Base-by-base conservation (phyloP, 768 basidiomycete genomes). In the Calocera cornea region DNA sequence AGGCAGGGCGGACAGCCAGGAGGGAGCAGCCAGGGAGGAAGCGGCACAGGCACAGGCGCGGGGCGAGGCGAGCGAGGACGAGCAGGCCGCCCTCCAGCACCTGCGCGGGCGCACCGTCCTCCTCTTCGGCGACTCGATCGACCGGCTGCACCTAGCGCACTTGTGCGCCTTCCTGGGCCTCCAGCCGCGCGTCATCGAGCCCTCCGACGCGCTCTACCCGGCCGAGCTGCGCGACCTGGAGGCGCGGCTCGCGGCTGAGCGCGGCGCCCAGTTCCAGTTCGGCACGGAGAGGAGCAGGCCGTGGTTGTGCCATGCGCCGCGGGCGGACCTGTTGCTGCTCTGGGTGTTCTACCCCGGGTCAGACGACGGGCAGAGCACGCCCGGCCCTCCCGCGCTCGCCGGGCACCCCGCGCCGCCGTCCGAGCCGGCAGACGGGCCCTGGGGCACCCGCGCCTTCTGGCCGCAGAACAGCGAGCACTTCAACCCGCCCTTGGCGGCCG, bases 281-380 rank as follows among this genome's bases (percentile, higher is more conserved):
- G 63, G 47, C 17, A 41, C n/a, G n/a, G n/a, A n/a, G n/a, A n/a
- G 64, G 2, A 60, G 64, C 41, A 22, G 69, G 1, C 60, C 63
- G 14, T 69, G 66, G 66, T 33, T 64, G 2, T 69, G 69, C 38
- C 40, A 38, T 16, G 22, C 66, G 19, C 44, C 66, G 19, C 24
- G 34, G 14, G 41, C 33, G 11, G 66, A 69, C 34, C 47, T 54
- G 1, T 10, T 50, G 36, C 49, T 69, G 24, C 47, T 69, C 17
- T 69, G 69, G 69, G 66, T 49, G 1, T 69, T 69, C 47, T 38
- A 38, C 41, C 47, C 66, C 24, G 69, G 69, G 44, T 24, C 65
- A 16, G 69, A 69, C 40, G 69, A 69, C 27, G 69, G 69, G 24
- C 29, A 27, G 34, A 54, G 34, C 11, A 67, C 69, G 5, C 69